Evolutionary conservation across 805 yeast genomes (phyloP), one percentile per base, ranked within the genome.

Genomic region (Teunomyces panamensis): DNA sequence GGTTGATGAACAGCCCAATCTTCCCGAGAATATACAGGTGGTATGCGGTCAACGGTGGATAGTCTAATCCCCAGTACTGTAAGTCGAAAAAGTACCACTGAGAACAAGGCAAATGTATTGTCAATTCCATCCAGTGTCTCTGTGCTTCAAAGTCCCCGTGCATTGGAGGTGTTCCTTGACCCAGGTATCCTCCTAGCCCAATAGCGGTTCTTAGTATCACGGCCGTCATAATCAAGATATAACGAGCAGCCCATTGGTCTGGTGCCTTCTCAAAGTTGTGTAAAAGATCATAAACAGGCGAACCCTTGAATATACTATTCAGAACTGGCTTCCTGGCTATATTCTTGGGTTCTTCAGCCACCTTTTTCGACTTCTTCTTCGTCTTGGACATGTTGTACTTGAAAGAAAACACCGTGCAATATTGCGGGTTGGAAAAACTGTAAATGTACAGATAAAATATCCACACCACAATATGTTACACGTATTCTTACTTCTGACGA

Each of bases 101-200:
- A 0, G 70, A 65, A 0, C 89, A 65, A 0, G 96, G 94, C 43
- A 91, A 64, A 56, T 83, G 81, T 34, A 75, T 81, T 0, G 98
- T 92, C 45, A 92, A 73, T 63, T 94, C 99, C 80, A 94, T 77
- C 99, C 99, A 94, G 65, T 92, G 99, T 55, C 99, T 79, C 65
- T 94, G 99, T 0, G 98, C 98, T 65, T 94, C 99, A 60, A 94
- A 92, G 63, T 94, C 99, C 5, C 99, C 99, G 71, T 73, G 83
- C 80, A 89, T 80, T 4, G 98, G 98, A 7, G 87, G 82, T 1
- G 74, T 69, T 7, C 68, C 68, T 51, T 65, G 63, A 0, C 99
- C 99, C 17, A 96, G 89, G 60, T 81, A 91, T 4, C 89, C 78
- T 0, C 98, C 99, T 32, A 91, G 71, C 0, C 97, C 96, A 17